These are phyloP conservation scores for Trichocladium antarcticum DNA, from an alignment of 495 filamentous ascomycete species.

Conservation along the genomic window DNA sequence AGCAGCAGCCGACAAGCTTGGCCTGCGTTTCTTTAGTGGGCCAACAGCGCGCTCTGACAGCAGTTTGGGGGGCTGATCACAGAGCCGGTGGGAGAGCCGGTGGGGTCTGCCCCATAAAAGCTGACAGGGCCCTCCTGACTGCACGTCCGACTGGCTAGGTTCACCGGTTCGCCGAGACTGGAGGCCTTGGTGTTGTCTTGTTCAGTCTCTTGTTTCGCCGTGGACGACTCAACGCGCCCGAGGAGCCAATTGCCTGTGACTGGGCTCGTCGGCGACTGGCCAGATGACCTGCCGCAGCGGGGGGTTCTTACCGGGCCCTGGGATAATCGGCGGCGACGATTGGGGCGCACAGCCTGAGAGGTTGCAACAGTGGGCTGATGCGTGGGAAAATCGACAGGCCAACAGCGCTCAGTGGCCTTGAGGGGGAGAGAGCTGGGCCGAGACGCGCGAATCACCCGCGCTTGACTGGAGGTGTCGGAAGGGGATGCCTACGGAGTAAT, in stretches of 20 bases:
- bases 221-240: no score
- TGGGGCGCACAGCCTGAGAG: neutral
- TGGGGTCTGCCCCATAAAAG: conserved; percentile 4
- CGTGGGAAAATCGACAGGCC: neutral
- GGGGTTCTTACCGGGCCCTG: neutral
- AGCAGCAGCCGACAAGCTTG: neutral
- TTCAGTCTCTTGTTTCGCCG: no score
- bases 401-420: neutral
- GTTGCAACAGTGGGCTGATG: conserved; percentile 2
- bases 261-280: neutral
- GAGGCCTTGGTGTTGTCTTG: neutral
- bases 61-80: neutral
- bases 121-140: neutral
- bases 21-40: neutral
- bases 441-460: neutral
- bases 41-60: neutral
- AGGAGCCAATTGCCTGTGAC: no score
- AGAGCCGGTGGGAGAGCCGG: no score
- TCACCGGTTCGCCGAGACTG: neutral
- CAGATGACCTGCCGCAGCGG: neutral
- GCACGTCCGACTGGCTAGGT: conserved; percentile 11
- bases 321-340: neutral
- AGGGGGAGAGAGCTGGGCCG: neutral
- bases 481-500: no score
- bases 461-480: no score